Base-by-base conservation (phyloP, 1,284 basidiomycete species). In the Ceratobasidium sp. region DNA sequence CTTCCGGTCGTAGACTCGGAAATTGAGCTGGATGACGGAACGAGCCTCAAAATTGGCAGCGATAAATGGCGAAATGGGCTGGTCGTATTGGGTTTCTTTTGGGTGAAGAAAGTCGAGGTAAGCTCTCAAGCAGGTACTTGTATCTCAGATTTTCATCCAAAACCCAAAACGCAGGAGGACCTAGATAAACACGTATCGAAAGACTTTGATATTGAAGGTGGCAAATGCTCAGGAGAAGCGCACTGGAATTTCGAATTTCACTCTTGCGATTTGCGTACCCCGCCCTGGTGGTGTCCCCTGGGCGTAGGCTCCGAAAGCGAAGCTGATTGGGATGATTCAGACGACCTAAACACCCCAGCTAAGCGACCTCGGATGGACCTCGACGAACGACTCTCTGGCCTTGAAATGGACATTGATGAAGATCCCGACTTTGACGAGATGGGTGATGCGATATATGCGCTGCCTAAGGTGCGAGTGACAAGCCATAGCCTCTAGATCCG, bases 51-150 rank as follows among this genome's bases (percentile, higher is more conserved):
- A 14, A 59, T 51, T 63, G 8, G 29, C 14, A 63, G 49, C 34
- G 31, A 54, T 2, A 34, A 41, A 3, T 73, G 69, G 69, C 58
- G 59, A 3, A 53, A 62, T 8, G 69, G 69, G 24, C 19, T 73
- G 5, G 69, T 73, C 6, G 48, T 73, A 22, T 48, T 73, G 14
- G 69, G 69, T 27, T 72, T 61, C 39, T 72, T 72, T n/a, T 72
- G 56, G 56, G 58, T 72, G 13, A 62, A 43, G 31, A 29, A n/a
- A 19, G 69, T 29, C 43, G 56, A 72, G 46, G 69, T 62, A n/a
- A 62, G 46, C 39, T 24, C 31, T 9, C 49, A 24, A 46, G 24
- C 5, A 31, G 9, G 14, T 58, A 19, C 0, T 39, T 27, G 13
- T 0, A 14, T 27, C 24, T 24, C 56, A 37, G 34, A 9, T 19